Conservation (phyloP, 2,329 filamentous ascomycete species). For the Exophiala dermatitidis region DNA sequence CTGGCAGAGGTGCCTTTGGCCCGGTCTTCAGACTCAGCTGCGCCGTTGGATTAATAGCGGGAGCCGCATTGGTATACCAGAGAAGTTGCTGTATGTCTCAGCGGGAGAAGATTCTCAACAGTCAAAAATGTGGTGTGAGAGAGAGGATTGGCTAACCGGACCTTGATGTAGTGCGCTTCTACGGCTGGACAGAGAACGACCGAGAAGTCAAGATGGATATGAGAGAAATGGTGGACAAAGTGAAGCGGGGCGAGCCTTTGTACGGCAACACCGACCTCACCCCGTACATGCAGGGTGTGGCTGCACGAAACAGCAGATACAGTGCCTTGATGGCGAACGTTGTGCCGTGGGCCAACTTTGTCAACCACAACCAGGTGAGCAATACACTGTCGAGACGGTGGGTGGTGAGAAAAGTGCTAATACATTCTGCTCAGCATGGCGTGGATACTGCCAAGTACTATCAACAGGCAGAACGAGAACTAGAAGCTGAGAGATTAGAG, state of each 20-base stretch:
- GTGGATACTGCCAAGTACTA: constrained; percentile 99
- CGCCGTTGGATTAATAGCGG: constrained; percentile 65
- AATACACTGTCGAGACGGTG: background rate
- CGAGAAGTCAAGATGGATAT: constrained; percentile 94
- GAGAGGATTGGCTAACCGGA: background rate
- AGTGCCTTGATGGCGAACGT: constrained; percentile 74
- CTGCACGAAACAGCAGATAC: constrained; percentile 87
- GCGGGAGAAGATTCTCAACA: background rate
- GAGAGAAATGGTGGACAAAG: constrained; percentile 94
- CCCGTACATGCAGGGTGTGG: constrained; percentile 88
- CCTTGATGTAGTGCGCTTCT: constrained; percentile 68
- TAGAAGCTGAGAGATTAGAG: constrained; percentile 62
- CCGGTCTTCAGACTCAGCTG: constrained; percentile 73
- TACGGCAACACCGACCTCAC: constrained; percentile 75
- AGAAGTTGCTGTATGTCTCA: constrained; percentile 66
- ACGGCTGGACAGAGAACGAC: constrained; percentile 86
- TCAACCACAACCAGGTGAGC: constrained; percentile 72
- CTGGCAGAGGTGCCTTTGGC: constrained; percentile 73
- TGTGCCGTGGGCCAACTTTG: constrained; percentile 96
- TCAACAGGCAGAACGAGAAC: constrained; percentile 83
- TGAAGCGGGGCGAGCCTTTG: constrained; percentile 82
- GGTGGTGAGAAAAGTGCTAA: background rate
- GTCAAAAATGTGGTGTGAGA: background rate
- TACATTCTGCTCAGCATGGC: constrained; percentile 58
- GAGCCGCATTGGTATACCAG: constrained; percentile 79